phyloP scores from a whole-genome alignment of 495 filamentous ascomycete species.

The Xylaria acuta region DNA sequence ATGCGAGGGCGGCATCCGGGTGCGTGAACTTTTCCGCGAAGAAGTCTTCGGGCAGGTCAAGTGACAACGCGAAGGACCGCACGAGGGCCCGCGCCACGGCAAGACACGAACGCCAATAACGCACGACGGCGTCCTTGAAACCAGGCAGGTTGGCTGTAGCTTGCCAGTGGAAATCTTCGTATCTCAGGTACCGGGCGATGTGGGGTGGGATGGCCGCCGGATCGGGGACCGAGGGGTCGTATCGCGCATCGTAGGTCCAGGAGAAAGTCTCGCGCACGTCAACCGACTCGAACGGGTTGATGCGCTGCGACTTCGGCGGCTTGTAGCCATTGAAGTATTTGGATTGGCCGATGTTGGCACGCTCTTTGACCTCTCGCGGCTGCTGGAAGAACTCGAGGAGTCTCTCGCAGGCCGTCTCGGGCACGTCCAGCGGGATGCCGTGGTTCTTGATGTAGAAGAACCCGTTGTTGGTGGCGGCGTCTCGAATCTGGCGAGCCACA shows the following conservation, averaged over 20 bases:
- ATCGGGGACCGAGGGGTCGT: constrained; percentile 50
- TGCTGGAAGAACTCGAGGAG: constrained; percentile 56
- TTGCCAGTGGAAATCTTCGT: constrained; percentile 53
- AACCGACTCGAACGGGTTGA: constrained; percentile 42
- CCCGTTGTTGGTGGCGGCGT: constrained; percentile 50
- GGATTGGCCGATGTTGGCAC: constrained; percentile 33
- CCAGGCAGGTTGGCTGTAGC: constrained; percentile 49
- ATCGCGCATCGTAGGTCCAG: constrained; percentile 50
- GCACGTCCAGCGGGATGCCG: constrained; percentile 50
- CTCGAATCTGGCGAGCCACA: constrained; percentile 48
- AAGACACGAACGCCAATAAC: constrained; percentile 55
- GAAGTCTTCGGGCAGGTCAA: constrained; percentile 55
- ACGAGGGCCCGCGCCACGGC: constrained; percentile 53
- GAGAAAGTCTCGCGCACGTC: constrained; percentile 51
- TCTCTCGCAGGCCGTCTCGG: constrained; percentile 35
- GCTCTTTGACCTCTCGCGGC: constrained; percentile 48
- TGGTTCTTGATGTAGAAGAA: constrained; percentile 63
- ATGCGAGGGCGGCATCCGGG: constrained; percentile 45
- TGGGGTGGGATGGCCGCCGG: constrained; percentile 39
- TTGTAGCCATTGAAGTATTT: constrained; percentile 36
- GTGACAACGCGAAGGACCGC: constrained; percentile 54
- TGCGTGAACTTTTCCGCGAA: constrained; percentile 56
- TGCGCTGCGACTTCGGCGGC: constrained; percentile 32
- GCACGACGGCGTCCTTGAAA: constrained; percentile 53
- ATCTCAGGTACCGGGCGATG: constrained; percentile 37